Conservation (phyloP, 2,329 filamentous ascomycete genomes). For the Penicillium freii region DNA sequence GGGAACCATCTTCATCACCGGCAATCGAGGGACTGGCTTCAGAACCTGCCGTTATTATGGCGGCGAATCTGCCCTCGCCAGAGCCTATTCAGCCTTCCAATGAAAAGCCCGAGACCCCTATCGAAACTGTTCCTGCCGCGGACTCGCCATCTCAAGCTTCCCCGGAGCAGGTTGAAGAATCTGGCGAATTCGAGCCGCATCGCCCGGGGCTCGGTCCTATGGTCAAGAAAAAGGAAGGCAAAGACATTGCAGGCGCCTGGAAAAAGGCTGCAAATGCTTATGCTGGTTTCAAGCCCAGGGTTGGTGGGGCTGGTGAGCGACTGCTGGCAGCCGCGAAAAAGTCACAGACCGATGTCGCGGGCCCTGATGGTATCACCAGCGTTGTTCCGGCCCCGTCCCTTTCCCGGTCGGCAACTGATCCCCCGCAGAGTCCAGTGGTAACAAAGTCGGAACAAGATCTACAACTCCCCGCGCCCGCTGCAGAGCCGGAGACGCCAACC, state of each 20-base stretch:
- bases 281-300: conserved; percentile 79
- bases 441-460: conserved; percentile 33
- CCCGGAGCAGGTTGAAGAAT: conserved; percentile 40
- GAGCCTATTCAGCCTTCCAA: conserved; percentile 1
- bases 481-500: conserved; percentile 28
- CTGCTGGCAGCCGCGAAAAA: conserved; percentile 58
- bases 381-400: conserved; percentile 75
- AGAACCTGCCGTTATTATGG: conserved; percentile 17
- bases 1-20: conserved; percentile 14
- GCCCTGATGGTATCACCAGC: conserved; percentile 83
- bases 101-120: conserved; percentile 13
- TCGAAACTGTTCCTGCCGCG: conserved; percentile 3
- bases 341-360: conserved; percentile 59
- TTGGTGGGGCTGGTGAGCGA: conserved; percentile 80
- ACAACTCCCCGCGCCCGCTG: conserved; percentile 15
- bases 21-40: conserved; percentile 12
- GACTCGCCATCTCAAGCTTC: conserved; percentile 16
- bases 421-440: conserved; percentile 30
- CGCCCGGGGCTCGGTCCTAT: conserved; percentile 85
- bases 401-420: conserved; percentile 42
- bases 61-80: conserved; percentile 10
- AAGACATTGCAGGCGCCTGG: conserved; percentile 70
- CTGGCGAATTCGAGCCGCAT: conserved; percentile 52
- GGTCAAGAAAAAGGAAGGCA: conserved; percentile 76
- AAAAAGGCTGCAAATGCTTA: conserved; percentile 73